Base-by-base conservation (phyloP, 441 rosid genomes). In the Breynia disticha region DNA sequence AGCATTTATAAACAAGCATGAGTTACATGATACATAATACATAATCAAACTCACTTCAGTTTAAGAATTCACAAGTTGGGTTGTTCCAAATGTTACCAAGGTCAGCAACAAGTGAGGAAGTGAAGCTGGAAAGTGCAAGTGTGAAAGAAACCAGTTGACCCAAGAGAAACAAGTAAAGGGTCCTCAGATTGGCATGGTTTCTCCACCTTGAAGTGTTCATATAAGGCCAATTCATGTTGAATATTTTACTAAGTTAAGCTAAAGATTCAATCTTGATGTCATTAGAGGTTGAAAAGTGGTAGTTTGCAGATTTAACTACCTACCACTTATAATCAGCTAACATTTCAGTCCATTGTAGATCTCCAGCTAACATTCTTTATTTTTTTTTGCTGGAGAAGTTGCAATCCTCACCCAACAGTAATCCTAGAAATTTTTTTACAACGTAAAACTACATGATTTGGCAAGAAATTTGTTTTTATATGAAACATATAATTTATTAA, bases 111-210 rank as follows among this genome's bases (percentile, higher is more conserved):
- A 76, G 64, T n/a, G 86, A 82, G 50, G 83, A 77, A 52, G 73
- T 66, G 68, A 82, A 68, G 64, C 79, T 76, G 58, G 32, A 19
- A 7, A 76, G 60, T 5, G 81, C 90, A 38, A 80, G 68, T 0
- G 50, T 4, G 16, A 80, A 69, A 63, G 90, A 80, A 69, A 72
- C 71, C 13, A 71, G 8, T 70, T 83, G 86, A 47, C 86, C 84
- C 48, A 83, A 60, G 16, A 80, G 55, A 46, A 78, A 67, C 41
- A 70, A 56, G 68, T 62, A 76, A 46, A 80, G 15, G 16, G 62
- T 72, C 48, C 63, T 19, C 52, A 54, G 46, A 2, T 52, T 67
- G 19, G 39, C 46, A 16, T 64, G 66, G 50, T 49, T 63, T 65
- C 62, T 60, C 67, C 68, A 74, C 72, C 76, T 67, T 5, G 35